phyloP scores from a whole-genome alignment of 805 yeast species.

The Teunomyces stri region DNA sequence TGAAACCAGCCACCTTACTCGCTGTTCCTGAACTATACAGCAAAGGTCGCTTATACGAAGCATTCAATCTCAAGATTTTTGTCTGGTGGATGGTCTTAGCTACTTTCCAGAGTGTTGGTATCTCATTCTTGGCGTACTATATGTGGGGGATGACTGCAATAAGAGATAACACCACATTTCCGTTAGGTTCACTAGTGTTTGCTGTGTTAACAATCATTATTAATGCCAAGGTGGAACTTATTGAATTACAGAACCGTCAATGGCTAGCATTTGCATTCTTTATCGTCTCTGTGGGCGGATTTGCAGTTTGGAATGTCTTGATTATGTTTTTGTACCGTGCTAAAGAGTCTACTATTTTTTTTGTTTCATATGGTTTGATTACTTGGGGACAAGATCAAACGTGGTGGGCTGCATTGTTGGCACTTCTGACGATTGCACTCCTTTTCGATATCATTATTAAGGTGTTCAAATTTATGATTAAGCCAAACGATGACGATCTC shows the following conservation, averaged over 20 bases:
- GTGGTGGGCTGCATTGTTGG: constrained; percentile 80
- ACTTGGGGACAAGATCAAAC: constrained; percentile 78
- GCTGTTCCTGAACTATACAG: constrained; percentile 90
- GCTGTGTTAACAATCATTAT: constrained; percentile 71
- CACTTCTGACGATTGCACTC: constrained; percentile 56
- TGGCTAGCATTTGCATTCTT: constrained; percentile 66
- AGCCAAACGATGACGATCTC: constrained; percentile 73
- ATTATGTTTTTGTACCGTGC: constrained; percentile 65
- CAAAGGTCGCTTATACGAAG: constrained; percentile 70
- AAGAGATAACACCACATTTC: constrained; percentile 74
- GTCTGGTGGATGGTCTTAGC: constrained; percentile 78
- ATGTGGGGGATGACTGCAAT: constrained; percentile 71
- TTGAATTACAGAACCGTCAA: constrained; percentile 77
- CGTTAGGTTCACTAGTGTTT: constrained; percentile 74
- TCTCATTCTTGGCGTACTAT: constrained; percentile 64
- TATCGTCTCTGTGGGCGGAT: constrained; percentile 75
- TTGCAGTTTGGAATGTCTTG: constrained; percentile 78
- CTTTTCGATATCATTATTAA: constrained; percentile 65
- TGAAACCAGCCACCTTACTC: constrained; percentile 80
- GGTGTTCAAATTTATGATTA: constrained; percentile 51
- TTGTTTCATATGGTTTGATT: constrained; percentile 66
- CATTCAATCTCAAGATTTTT: constrained; percentile 70
- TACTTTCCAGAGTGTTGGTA: constrained; percentile 64
- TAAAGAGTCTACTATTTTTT: constrained; percentile 58
- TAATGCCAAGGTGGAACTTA: constrained; percentile 71